phyloP scores from a whole-genome alignment of 768 basidiomycete species.

The Leucocoprinus leucothites region DNA sequence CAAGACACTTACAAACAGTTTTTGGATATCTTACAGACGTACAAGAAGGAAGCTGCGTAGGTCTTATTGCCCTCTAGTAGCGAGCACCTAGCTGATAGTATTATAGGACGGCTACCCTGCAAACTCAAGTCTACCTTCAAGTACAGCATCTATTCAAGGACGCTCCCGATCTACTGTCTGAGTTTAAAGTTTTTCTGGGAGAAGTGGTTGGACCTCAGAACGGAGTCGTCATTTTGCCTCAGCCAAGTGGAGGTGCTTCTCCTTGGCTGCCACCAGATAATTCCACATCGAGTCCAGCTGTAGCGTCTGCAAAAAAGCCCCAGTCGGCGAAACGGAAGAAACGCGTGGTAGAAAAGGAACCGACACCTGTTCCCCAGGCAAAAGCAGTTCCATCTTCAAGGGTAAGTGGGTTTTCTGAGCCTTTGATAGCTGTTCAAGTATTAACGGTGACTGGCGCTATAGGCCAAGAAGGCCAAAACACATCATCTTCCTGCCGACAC shows the following conservation, averaged over 20 bases:
- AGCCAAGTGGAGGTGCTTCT: conserved; percentile 35
- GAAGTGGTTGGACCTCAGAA: conserved; percentile 46
- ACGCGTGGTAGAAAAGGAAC: conserved; percentile 63
- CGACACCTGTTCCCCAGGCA: conserved; percentile 52
- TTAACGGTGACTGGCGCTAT: conserved; percentile 15
- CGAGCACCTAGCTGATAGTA: not conserved
- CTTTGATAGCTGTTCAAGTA: not conserved
- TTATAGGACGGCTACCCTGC: conserved; percentile 13
- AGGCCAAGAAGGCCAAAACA: conserved; percentile 60
- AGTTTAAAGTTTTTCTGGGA: conserved; percentile 81
- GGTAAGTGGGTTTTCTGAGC: conserved; percentile 17
- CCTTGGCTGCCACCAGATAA: conserved; percentile 8
- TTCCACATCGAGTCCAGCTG: conserved; percentile 7
- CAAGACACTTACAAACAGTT: conserved; percentile 93
- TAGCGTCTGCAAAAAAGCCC: conserved; percentile 38
- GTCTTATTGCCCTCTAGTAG: conserved; percentile 23
- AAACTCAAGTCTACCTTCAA: conserved; percentile 78
- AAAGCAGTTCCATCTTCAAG: conserved; percentile 37
- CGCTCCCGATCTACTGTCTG: conserved; percentile 72
- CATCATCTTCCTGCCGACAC: conserved; percentile 58
- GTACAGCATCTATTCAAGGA: conserved; percentile 81
- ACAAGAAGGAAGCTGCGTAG: conserved; percentile 85
- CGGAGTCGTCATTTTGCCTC: conserved; percentile 48
- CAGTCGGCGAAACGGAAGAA: conserved; percentile 54
- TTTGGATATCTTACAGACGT: conserved; percentile 82